Percentiles rank a stretch among this genome's conserved stretches.
Evolutionary conservation across 805 yeast genomes (phyloP).

Genomic region (Kuraishia piskuri): DNA sequence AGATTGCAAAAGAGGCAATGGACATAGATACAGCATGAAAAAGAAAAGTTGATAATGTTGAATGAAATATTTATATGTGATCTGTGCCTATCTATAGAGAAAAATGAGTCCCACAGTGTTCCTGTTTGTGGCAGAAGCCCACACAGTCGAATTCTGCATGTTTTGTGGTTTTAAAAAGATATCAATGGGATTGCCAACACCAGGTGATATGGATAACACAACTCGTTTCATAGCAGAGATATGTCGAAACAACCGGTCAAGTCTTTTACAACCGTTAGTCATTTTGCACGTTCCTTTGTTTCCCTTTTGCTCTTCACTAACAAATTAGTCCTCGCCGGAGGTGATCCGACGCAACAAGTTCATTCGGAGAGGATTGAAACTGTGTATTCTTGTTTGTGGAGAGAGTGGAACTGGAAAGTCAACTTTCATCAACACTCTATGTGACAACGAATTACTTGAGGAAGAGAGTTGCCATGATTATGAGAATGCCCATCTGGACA

Average conservation of each 20-base stretch:
- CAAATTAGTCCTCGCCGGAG: slow-evolving; percentile 19
- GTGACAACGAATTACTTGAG: slow-evolving; percentile 42
- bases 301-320: neutral
- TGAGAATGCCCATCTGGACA: slow-evolving; percentile 22
- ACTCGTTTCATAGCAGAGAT: no score
- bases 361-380: slow-evolving; percentile 33
- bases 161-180: no score
- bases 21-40: neutral
- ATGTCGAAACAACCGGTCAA: neutral
- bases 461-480: slow-evolving; percentile 27
- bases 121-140: neutral
- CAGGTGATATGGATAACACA: no score
- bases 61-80: no score
- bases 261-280: neutral
- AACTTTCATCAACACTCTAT: slow-evolving; percentile 72
- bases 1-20: neutral
- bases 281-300: neutral
- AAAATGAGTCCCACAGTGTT: neutral
- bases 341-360: slow-evolving; percentile 33
- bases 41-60: neutral
- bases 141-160: neutral
- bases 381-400: slow-evolving; percentile 59
- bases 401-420: slow-evolving; percentile 79
- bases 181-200: no score
- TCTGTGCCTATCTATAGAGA: no score